Base-by-base conservation (phyloP, 805 yeast species). In the Torulaspora gathmanii region DNA sequence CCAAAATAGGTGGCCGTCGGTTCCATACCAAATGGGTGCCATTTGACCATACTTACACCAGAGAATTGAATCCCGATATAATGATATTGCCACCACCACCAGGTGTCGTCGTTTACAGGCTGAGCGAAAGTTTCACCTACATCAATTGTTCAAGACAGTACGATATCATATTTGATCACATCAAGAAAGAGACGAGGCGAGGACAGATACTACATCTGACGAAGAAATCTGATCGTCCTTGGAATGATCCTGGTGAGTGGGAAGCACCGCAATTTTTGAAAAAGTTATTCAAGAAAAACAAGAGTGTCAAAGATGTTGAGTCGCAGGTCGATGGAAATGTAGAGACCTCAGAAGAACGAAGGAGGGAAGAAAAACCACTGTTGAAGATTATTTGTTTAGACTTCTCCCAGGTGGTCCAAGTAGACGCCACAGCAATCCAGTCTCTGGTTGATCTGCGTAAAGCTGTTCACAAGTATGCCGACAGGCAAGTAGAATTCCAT, bases 401-500 rank as follows among this genome's bases (percentile, higher is more conserved):
- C 64, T 84, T 90, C 61, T 77, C 88, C 2, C 77, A 82, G 49
- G 90, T 86, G 29, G 74, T 88, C 1, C 82, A 80, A 37, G 71
- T 82, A 31, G 97, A 90, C 64, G 74, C 86, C 7, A 86, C 96
- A 0, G 83, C 90, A 12, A 70, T 88, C 28, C 95, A 87, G 66
- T 73, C 83, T 2, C 70, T 90, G 45, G 79, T 82, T 40, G 97
- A 90, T 62, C 70, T 86, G 56, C 75, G 84, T 52, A 82, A 81
- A 55, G 80, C 88, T 12, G 65, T 88, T 38, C 80, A 81, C 65
- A 74, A 70, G 45, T 86, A 85, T 58, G 83, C 93, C 13, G 90
- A 86, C 60, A 72, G 83, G 46, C 88, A 84, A 54, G 90, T 88
- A 47, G 96, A 90, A 66, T 82, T 83, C 69, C 97, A 90, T 67